Percentiles rank a stretch among this genome's conserved stretches.
Evolutionary conservation across 2,329 filamentous ascomycete genomes (phyloP).

Genomic region (Rasamsonia emersonii): DNA sequence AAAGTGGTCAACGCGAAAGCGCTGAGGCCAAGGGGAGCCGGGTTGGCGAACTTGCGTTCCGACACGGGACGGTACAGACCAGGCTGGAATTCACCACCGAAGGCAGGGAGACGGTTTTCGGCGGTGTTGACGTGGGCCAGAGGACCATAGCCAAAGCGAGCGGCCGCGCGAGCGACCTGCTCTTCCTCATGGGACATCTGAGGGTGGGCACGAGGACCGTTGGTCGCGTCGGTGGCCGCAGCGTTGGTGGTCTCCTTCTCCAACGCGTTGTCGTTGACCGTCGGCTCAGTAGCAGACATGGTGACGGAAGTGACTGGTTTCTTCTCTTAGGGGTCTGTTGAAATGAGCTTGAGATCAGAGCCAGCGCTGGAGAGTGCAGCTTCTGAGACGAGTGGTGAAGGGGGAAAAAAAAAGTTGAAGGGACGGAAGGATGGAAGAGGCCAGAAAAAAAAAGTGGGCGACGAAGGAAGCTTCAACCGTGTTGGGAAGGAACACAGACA

Average conservation of each 20-base stretch:
- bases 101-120: constrained; percentile 47
- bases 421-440: too few species aligned
- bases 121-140: constrained; percentile 41
- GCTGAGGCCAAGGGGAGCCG: constrained; percentile 65
- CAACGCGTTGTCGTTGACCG: constrained; percentile 6
- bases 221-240: constrained; percentile 10
- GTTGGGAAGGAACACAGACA: too few species aligned
- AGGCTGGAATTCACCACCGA: constrained; percentile 66
- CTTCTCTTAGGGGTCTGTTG: too few species aligned
- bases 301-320: too few species aligned
- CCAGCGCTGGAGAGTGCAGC: too few species aligned
- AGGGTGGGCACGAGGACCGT: constrained; percentile 15
- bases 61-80: constrained; percentile 58
- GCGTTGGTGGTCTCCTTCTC: constrained; percentile 23
- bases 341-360: too few species aligned
- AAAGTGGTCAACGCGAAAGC: constrained; percentile 81
- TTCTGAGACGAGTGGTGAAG: too few species aligned
- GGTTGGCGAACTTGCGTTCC: constrained; percentile 66
- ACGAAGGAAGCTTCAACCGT: too few species aligned
- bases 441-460: too few species aligned
- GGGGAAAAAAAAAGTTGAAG: too few species aligned
- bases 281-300: too few species aligned
- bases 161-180: constrained; percentile 34
- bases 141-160: constrained; percentile 43
- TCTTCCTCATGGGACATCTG: constrained; percentile 38